Evolutionary conservation across 2,329 filamentous ascomycete species (phyloP).

Genomic region (Colletotrichum sp.): DNA sequence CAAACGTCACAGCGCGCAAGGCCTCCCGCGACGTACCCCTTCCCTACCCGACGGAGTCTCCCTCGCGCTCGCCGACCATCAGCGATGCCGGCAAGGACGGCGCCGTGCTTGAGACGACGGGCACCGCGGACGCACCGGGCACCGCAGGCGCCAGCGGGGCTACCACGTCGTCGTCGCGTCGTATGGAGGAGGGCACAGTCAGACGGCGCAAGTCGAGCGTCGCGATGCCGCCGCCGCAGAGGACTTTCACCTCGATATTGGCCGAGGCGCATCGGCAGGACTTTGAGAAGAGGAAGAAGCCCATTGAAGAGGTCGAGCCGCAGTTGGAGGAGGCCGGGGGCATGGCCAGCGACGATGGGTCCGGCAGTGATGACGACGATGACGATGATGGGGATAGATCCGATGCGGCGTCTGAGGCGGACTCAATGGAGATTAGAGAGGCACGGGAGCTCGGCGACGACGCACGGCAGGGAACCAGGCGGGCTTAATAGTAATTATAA

Average conservation of each 20-base stretch:
- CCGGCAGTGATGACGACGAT: constrained; percentile 28
- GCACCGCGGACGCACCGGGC: neutral
- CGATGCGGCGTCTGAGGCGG: neutral
- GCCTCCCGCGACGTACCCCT: constrained; percentile 87
- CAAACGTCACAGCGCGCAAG: constrained; percentile 88
- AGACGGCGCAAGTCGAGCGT: constrained; percentile 25
- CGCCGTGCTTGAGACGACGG: neutral
- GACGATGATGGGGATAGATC: constrained; percentile 39
- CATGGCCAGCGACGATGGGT: constrained; percentile 28
- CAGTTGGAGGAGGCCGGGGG: constrained; percentile 27
- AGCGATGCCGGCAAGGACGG: neutral
- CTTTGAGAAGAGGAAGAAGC: constrained; percentile 78
- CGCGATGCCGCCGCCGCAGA: constrained; percentile 23
- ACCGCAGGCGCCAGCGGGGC: neutral
- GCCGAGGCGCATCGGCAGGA: constrained; percentile 88
- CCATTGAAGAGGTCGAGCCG: constrained; percentile 22
- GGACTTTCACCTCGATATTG: constrained; percentile 66
- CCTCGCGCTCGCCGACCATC: constrained; percentile 32
- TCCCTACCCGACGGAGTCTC: constrained; percentile 71
- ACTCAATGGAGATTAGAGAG: constrained; percentile 33
- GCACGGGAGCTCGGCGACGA: constrained; percentile 21
- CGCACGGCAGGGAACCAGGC: constrained; percentile 11
- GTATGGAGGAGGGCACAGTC: constrained; percentile 28
- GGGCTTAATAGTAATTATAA: neutral
- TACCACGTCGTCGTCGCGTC: constrained; percentile 8